Conservation (phyloP, 169 alveolate species). For the Plasmodium knowlesi region DNA sequence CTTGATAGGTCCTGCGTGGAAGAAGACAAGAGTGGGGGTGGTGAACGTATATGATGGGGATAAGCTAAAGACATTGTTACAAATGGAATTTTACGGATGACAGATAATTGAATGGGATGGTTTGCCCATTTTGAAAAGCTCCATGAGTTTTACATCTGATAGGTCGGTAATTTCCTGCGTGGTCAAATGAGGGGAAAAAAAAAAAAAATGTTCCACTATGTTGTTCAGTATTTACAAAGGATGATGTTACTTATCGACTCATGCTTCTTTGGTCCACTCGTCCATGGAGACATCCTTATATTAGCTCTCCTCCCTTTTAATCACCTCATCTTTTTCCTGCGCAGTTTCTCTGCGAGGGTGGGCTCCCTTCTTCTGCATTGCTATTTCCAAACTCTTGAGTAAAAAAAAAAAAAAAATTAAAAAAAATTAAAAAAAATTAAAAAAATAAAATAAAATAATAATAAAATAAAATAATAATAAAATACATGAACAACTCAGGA, state of each 20-base stretch:
- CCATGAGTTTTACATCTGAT: background rate
- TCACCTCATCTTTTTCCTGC: conserved; percentile 13
- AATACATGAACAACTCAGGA: background rate
- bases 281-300: too few relatives aligned
- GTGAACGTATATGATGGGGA: background rate
- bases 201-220: background rate
- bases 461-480: background rate
- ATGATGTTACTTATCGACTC: background rate
- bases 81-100: too few relatives aligned
- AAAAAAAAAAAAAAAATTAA: background rate
- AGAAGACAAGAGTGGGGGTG: background rate
- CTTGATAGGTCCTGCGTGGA: conserved; percentile 26
- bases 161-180: conserved; percentile 31
- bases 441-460: too few relatives aligned
- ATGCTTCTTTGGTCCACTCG: too few relatives aligned
- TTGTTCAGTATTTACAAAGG: background rate
- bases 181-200: background rate
- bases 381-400: conserved; percentile 12
- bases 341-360: background rate
- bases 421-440: background rate
- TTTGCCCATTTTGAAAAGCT: background rate
- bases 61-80: background rate
- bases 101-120: background rate
- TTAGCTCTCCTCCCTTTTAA: too few relatives aligned
- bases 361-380: background rate